These are phyloP conservation scores for Castanea mollissima DNA, from an alignment of 306 rosid genomes.

Conservation along the genomic window DNA sequence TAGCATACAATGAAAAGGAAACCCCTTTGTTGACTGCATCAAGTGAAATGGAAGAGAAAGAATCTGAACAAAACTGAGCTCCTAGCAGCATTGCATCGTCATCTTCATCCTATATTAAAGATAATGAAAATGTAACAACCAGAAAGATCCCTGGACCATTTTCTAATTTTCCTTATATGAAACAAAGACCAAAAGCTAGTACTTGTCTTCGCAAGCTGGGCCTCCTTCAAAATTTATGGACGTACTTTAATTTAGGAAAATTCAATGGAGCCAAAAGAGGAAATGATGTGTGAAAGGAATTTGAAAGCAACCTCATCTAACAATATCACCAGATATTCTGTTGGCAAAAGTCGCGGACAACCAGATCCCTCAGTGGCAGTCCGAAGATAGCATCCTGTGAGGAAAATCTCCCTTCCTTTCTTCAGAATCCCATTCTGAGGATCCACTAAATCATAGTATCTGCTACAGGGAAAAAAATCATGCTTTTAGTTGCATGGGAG, in stretches of 20 bases:
- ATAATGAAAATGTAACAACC: slow-evolving; percentile 13
- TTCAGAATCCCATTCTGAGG: slow-evolving; percentile 65
- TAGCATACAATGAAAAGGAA: slow-evolving; percentile 71
- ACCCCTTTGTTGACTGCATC: slow-evolving; percentile 50
- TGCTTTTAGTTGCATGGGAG: slow-evolving; percentile 11
- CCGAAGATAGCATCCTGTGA: slow-evolving; percentile 95
- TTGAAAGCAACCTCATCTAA: slow-evolving; percentile 69
- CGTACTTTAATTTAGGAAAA: slow-evolving; percentile 2
- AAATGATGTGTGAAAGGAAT: background rate
- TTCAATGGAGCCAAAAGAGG: slow-evolving; percentile 11
- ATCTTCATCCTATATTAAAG: slow-evolving; percentile 59
- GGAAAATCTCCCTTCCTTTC: slow-evolving; percentile 81
- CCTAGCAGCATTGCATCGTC: slow-evolving; percentile 86
- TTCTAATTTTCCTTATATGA: background rate
- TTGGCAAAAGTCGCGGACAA: slow-evolving; percentile 77
- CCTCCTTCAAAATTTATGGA: slow-evolving; percentile 11
- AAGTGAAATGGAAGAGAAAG: slow-evolving; percentile 74
- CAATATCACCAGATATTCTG: slow-evolving; percentile 77
- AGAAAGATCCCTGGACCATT: slow-evolving; percentile 6
- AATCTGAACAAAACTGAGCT: slow-evolving; percentile 85
- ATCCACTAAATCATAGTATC: slow-evolving; percentile 70
- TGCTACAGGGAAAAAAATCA: slow-evolving; percentile 29
- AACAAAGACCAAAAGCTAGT: slow-evolving; percentile 9
- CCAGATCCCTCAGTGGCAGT: slow-evolving; percentile 62
- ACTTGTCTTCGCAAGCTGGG: slow-evolving; percentile 10